Evolutionary conservation across 257 asterid species (phyloP).

Genomic region (Fraxinus americana): DNA sequence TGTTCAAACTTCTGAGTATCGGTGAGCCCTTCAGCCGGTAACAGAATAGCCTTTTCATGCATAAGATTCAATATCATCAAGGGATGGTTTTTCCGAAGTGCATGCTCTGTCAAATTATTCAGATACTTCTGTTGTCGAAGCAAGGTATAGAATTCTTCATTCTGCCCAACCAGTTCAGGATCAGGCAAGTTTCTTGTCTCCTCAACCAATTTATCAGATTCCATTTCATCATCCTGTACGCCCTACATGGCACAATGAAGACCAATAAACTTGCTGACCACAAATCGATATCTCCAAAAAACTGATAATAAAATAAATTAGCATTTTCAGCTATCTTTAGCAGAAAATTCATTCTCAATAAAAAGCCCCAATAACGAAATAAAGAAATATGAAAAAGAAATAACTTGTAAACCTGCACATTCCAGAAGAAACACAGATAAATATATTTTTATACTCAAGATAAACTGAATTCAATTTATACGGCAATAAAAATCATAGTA

Average conservation of each 20-base stretch:
- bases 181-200: constrained; percentile 38
- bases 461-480: neutral
- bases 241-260: constrained; percentile 54
- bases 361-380: neutral
- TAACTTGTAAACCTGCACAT: neutral
- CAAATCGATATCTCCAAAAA: neutral
- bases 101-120: constrained; percentile 69
- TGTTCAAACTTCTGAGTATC: constrained; percentile 61
- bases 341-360: neutral
- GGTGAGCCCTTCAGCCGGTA: constrained; percentile 54
- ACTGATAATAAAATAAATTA: neutral
- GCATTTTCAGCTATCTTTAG: neutral
- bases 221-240: constrained; percentile 58
- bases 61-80: constrained; percentile 65
- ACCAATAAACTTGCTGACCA: neutral
- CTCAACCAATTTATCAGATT: constrained; percentile 40
- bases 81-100: constrained; percentile 83
- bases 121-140: constrained; percentile 69
- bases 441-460: neutral
- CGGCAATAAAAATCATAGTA: constrained; percentile 9
- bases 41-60: constrained; percentile 67
- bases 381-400: neutral
- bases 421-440: constrained; percentile 8
- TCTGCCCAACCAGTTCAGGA: constrained; percentile 38
- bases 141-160: constrained; percentile 49